Evolutionary conservation across 2,329 filamentous ascomycete species (phyloP).

Genomic region (Arthrobotrys conoides): DNA sequence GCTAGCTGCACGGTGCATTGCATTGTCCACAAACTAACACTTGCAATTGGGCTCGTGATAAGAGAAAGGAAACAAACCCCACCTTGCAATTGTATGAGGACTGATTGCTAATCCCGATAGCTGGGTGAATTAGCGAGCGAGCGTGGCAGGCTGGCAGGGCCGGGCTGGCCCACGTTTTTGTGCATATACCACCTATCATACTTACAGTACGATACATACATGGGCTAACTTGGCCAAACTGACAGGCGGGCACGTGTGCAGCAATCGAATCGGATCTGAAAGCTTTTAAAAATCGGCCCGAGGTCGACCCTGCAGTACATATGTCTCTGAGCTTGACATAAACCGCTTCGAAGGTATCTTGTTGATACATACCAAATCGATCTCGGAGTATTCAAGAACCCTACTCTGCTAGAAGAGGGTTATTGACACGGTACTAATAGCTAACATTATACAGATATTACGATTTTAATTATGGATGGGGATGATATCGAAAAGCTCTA

Average conservation of each 20-base stretch:
- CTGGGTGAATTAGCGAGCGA: neutral
- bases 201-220: neutral
- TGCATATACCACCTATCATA: neutral
- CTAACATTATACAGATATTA: too few species aligned
- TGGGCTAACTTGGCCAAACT: neutral
- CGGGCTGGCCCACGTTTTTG: constrained; percentile 6
- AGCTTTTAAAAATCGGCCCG: neutral
- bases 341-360: too few species aligned
- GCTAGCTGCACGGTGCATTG: neutral
- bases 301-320: neutral
- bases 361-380: too few species aligned
- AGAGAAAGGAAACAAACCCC: neutral
- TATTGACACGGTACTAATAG: too few species aligned
- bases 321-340: neutral
- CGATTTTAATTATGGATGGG: too few species aligned
- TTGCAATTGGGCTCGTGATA: constrained; percentile 8
- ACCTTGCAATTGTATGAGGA: too few species aligned
- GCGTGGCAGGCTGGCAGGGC: constrained; percentile 3
- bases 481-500: too few species aligned
- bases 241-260: neutral
- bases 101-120: constrained; percentile 12
- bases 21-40: neutral
- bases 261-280: neutral
- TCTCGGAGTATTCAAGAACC: too few species aligned
- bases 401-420: too few species aligned